Base-by-base conservation (phyloP, 2,329 filamentous ascomycete genomes). In the Diaporthe sp. region DNA sequence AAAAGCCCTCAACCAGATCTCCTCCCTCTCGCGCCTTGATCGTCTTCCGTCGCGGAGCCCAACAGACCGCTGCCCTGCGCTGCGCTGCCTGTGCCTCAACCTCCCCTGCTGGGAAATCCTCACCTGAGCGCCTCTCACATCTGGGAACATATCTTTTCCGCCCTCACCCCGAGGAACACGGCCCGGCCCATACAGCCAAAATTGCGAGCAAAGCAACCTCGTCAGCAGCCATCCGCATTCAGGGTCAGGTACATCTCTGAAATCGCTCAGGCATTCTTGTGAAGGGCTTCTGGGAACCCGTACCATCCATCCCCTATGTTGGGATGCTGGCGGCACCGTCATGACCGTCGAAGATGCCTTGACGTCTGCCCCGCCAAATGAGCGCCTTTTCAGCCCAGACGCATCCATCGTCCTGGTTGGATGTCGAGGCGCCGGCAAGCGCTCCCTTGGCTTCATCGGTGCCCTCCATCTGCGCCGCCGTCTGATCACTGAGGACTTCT, bases 391-490 rank as follows among this genome's bases (percentile, higher is more conserved):
- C 78, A 84, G 87, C 25, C 81, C 86, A 1, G 88, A 93, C 82
- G 90, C 92, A 13, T 93, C 93, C 1, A 90, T 95, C 71, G 90
- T 95, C 30, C 85, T 95, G 57, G 89, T 95, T 35, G 93, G 93
- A 33, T 91, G 93, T 75, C 90, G 91, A 45, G 93, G 93, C 25
- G 91, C 92, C 9, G 93, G 93, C 12, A 95, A 95, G 81, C 91
- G 92, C 52, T 93, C 92, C 25, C 85, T 95, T 35, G 93, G 92
- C 12, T 91, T 95, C 76, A 93, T 95, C 76, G 91, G 92, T 19
- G 92, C 93, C 1, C 91, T 91, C 64, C 90, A 92, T 76, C 89
- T 93, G 71, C 89, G 90, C 40, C 87, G 92, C 67, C 90, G 92
- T 58, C 86, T 95, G 7, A 87, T 95, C 66, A 93, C 93, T 58